Base-by-base conservation (phyloP, 208 protist genomes). In the Acanthamoeba lenticulata region DNA sequence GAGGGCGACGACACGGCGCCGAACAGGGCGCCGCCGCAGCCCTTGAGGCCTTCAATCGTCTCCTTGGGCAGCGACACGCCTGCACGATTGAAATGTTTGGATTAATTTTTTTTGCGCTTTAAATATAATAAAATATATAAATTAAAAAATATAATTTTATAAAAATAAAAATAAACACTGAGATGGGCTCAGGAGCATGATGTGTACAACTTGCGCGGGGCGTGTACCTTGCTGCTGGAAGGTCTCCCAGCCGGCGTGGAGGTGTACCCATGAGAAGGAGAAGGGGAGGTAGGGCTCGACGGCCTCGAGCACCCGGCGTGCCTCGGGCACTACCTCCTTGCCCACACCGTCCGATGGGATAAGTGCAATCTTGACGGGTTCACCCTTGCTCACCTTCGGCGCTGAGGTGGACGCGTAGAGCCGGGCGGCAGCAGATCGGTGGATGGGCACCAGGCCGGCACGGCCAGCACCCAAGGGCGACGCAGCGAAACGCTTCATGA, bases 341-440 rank as follows among this genome's bases (percentile, higher is more conserved):
- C 95, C 95, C 44, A 96, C 95, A 72, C 95, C 95, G 83, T 96
- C 95, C 0, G 79, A 52, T 36, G 95, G 95, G 44, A 96, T 94
- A 42, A 95, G 47, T 1, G 88, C 94, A 38, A 96, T 29, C 47
- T 72, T 94, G 24, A 92, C 86, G 42, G 19, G 44, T 29, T 38
- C 74, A 13, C 19, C 74, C 74, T 55, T 85, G 42, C 55, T 38
- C 38, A 45, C 44, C n/a, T 29, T 4, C 40, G 24, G 24, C 40
- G 21, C 72, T 19, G 0, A 2, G 21, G 74, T 9, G 3, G 74
- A 85, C 38, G 57, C n/a, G 57, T 67, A 67, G 57, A 67, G 57
- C n/a, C 57, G 2, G 4, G n/a, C 57, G 7, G 57, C 47, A 19
- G 47, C 47, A 52, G 5, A n/a, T n/a, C n/a, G n/a, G n/a, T n/a